Percentiles rank a stretch among this genome's conserved stretches.
These are phyloP conservation scores for Chimonanthus praecox DNA, from an alignment of 164 flowering plant genomes.

Conservation along the genomic window DNA sequence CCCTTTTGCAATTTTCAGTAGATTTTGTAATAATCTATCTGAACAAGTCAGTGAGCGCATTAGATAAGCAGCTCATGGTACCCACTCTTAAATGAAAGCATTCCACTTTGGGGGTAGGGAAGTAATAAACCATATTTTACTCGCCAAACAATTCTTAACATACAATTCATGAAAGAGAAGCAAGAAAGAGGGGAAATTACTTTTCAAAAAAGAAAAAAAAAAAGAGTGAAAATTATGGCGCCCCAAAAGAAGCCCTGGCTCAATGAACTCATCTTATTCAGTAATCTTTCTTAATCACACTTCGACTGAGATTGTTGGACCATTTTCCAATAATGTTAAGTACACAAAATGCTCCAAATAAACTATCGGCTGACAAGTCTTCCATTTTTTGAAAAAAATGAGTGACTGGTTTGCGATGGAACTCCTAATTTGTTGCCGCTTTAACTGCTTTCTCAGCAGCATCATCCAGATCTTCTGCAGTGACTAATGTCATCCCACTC, in stretches of 20 bases:
- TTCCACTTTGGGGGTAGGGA: no score
- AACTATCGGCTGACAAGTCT: neutral
- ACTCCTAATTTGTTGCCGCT: conserved; percentile 30
- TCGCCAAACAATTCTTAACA: no score
- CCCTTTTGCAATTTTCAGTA: no score
- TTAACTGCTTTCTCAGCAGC: conserved; percentile 97
- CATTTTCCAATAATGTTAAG: neutral
- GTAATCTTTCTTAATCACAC: conserved; percentile 1
- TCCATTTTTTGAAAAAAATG: neutral
- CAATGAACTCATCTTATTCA: conserved; percentile 5
- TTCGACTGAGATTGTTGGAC: neutral
- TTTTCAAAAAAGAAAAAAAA: neutral
- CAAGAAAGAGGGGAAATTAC: no score
- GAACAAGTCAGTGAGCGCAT: no score
- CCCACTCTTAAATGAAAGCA: no score
- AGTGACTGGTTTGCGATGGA: neutral
- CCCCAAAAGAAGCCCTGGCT: neutral
- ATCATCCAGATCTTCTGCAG: conserved; percentile 94
- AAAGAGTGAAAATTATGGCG: neutral
- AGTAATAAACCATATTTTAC: no score
- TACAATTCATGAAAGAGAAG: no score
- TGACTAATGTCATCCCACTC: conserved; percentile 76
- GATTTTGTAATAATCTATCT: no score
- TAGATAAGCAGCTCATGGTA: no score
- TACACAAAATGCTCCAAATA: neutral